Conservation (phyloP, 495 filamentous ascomycete genomes). For the Trichoderma asperelloides region DNA sequence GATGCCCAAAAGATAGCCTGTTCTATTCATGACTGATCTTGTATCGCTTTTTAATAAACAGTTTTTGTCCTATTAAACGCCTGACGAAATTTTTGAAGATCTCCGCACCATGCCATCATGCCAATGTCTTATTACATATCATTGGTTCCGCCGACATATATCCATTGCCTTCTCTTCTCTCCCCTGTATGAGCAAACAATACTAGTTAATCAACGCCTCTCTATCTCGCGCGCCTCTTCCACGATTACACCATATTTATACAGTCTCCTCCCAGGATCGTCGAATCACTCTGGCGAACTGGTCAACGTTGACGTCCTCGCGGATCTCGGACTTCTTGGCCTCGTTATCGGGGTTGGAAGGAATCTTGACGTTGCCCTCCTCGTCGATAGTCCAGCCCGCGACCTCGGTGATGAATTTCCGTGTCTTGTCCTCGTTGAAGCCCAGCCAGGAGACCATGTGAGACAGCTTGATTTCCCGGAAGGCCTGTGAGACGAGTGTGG, state of each 20-base stretch:
- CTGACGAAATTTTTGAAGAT: neutral
- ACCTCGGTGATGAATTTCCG: conserved; percentile 73
- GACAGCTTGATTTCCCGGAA: conserved; percentile 71
- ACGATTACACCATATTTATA: conserved; percentile 26
- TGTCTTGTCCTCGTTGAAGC: conserved; percentile 61
- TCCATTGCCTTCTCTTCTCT: neutral
- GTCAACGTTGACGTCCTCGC: conserved; percentile 93
- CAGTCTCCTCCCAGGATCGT: conserved; percentile 84
- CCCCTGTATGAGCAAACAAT: neutral
- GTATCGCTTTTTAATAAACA: conserved; percentile 1
- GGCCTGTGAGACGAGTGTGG: conserved; percentile 77
- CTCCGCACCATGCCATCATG: conserved; percentile 1
- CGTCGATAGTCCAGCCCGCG: conserved; percentile 75
- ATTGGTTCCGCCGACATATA: neutral
- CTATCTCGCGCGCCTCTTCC: conserved; percentile 10
- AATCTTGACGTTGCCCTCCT: conserved; percentile 46
- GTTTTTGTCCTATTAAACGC: conserved; percentile 2
- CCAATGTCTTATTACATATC: neutral
- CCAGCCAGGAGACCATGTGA: conserved; percentile 81
- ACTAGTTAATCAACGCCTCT: neutral
- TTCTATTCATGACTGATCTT: conserved; percentile 5
- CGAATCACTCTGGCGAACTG: conserved; percentile 74
- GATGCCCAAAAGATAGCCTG: neutral
- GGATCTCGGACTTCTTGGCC: conserved; percentile 89
- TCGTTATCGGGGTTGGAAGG: conserved; percentile 97